Evolutionary conservation across 2,329 filamentous ascomycete species (phyloP).

Genomic region (Aspergillus versicolor): DNA sequence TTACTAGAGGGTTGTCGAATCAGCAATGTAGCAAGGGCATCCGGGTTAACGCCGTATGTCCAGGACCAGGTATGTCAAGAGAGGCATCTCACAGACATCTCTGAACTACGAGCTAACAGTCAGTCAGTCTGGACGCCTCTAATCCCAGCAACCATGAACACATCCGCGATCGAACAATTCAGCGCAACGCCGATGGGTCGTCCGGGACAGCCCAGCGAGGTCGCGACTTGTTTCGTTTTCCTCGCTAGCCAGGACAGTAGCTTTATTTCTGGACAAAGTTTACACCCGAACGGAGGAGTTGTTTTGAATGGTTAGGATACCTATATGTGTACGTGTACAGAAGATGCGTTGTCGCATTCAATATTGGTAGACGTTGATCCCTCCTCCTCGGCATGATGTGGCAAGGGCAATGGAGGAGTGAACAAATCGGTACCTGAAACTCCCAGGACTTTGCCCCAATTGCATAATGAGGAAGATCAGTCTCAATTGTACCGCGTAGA

Average conservation of each 20-base stretch:
- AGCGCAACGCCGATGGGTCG: conserved; percentile 70
- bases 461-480: neutral
- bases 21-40: conserved; percentile 72
- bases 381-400: too few relatives aligned
- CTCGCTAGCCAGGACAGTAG: conserved; percentile 72
- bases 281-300: conserved; percentile 63
- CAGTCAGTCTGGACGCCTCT: conserved; percentile 70
- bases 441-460: neutral
- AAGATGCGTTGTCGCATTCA: neutral
- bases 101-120: neutral
- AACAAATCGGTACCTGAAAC: neutral
- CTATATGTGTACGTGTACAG: neutral
- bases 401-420: too few relatives aligned
- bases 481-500: neutral
- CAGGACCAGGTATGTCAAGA: conserved; percentile 57
- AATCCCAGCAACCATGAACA: conserved; percentile 70
- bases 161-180: conserved; percentile 70
- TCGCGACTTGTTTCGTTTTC: conserved; percentile 80
- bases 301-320: conserved; percentile 50
- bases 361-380: too few relatives aligned
- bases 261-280: conserved; percentile 70
- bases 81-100: neutral
- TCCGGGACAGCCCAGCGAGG: conserved; percentile 76
- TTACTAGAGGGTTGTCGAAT: conserved; percentile 75
- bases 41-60: conserved; percentile 72